Base-by-base conservation (phyloP, 345 rosid species). In the Jatropha curcas region DNA sequence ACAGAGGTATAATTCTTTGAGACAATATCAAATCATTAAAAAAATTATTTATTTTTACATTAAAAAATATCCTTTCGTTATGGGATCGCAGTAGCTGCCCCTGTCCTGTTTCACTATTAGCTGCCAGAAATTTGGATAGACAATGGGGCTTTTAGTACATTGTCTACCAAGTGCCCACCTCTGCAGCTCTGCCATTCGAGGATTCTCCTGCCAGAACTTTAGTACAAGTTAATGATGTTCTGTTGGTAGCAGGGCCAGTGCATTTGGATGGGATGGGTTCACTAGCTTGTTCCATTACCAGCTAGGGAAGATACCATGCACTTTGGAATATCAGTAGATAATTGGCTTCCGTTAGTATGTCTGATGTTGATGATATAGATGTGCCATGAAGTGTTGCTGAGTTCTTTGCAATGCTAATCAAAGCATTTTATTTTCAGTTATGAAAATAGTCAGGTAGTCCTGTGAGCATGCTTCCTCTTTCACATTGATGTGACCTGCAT, bases 191-290 rank as follows among this genome's bases (percentile, higher is more conserved):
- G 28, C 59, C 60, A 67, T 50, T 52, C 30, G 35, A 67, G 59
- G 71, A 67, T 51, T 67, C 60, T 67, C 43, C 28, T 45, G 14
- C 25, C 56, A 28, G 25, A 30, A 20, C n/a, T 65, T 67, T 41
- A 24, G 14, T 63, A 63, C 41, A 25, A 46, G 55, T 30, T 46
- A 45, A 20, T 30, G 45, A 34, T 34, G 65, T 35, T 20, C 16
- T 13, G 20, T 19, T 60, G 45, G 65, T 34, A 43, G 45, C 65
- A 60, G 46, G 27, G 64, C 22, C 45, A 41, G 65, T 60, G 65
- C 65, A 34, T 60, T 60, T 60, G 46, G 45, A 33, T 60, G 43
- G 65, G 65, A 60, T 60, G 65, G 45, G 65, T 60, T 60, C 19
- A 5, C 65, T 34, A 19, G 65, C 20, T 57, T 2, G 30, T 12